phyloP scores from a whole-genome alignment of 2,329 filamentous ascomycete genomes.

The Ophiostoma tasmaniense region DNA sequence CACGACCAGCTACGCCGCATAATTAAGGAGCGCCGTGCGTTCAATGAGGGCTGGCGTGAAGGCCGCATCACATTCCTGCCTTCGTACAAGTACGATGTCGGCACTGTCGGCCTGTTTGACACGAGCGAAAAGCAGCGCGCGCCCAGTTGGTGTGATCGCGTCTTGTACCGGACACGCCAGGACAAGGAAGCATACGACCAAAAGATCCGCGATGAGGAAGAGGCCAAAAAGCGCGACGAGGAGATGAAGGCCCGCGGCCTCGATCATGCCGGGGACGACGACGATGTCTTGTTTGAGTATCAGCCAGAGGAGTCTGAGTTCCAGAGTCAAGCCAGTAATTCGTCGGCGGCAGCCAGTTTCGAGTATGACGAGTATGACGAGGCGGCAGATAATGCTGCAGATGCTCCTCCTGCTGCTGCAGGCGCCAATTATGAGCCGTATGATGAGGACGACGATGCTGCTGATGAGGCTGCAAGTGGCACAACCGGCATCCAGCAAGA shows the following conservation, averaged over 20 bases:
- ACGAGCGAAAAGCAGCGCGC: slow-evolving; percentile 88
- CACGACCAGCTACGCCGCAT: slow-evolving; percentile 79
- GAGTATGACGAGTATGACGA: slow-evolving; percentile 57
- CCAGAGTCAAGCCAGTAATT: slow-evolving; percentile 24
- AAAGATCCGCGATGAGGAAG: slow-evolving; percentile 54
- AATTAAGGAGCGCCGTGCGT: slow-evolving; percentile 67
- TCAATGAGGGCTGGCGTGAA: slow-evolving; percentile 88
- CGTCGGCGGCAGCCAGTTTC: slow-evolving; percentile 24
- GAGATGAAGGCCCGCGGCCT: slow-evolving; percentile 78
- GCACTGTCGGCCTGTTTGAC: slow-evolving; percentile 87
- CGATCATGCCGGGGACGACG: slow-evolving; percentile 64
- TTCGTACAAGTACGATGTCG: slow-evolving; percentile 95
- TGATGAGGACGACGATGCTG: slow-evolving; percentile 35
- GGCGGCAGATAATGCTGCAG: slow-evolving; percentile 19
- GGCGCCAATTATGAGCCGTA: neutral
- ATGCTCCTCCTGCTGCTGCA: neutral
- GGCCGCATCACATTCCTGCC: slow-evolving; percentile 81
- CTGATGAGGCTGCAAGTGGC: slow-evolving; percentile 22
- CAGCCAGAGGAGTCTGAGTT: slow-evolving; percentile 69
- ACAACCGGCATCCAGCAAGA: slow-evolving; percentile 41
- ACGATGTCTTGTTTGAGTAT: slow-evolving; percentile 82
- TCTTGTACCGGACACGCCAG: slow-evolving; percentile 70
- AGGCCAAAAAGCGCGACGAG: slow-evolving; percentile 63
- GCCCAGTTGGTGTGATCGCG: slow-evolving; percentile 95
- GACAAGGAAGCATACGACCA: slow-evolving; percentile 60